Conservation (phyloP, 1,284 basidiomycete species). For the Amylostereum chailletii region DNA sequence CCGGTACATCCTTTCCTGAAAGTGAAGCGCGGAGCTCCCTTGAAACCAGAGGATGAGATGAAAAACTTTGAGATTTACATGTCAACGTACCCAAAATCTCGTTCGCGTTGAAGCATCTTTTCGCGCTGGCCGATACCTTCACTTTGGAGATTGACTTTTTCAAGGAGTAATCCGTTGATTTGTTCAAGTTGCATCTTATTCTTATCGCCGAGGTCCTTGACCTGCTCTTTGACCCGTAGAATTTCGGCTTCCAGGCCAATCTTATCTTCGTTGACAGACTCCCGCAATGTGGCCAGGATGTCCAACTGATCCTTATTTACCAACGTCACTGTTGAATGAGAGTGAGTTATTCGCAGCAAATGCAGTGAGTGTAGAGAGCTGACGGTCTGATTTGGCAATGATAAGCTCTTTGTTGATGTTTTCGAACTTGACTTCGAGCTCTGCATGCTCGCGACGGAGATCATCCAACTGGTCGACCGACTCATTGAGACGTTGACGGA, state of each 20-base stretch:
- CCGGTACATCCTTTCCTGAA: conserved; percentile 68
- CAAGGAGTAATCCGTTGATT: conserved; percentile 77
- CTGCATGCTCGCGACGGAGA: conserved; percentile 59
- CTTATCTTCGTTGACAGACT: conserved; percentile 86
- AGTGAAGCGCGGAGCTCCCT: conserved; percentile 71
- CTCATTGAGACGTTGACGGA: conserved; percentile 84
- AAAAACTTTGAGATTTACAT: conserved; percentile 4
- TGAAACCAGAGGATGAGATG: conserved; percentile 3
- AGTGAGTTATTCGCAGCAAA: background rate
- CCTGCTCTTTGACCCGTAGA: conserved; percentile 54
- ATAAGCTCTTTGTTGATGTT: conserved; percentile 64
- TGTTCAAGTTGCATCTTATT: conserved; percentile 90
- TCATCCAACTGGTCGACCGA: conserved; percentile 76
- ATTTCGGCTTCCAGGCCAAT: conserved; percentile 64
- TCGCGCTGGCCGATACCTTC: conserved; percentile 83
- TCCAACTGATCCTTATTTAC: conserved; percentile 83
- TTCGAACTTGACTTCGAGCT: conserved; percentile 68
- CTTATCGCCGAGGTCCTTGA: conserved; percentile 73
- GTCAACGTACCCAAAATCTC: conserved; percentile 60
- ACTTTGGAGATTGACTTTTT: conserved; percentile 87
- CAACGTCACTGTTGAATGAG: conserved; percentile 50
- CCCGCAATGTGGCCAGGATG: conserved; percentile 74
- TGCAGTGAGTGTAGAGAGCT: conserved; percentile 22
- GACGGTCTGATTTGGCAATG: conserved; percentile 82
- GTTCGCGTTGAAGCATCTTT: conserved; percentile 72